Conservation (phyloP, 306 rosid genomes). For the Hylodesmum podocarpum region DNA sequence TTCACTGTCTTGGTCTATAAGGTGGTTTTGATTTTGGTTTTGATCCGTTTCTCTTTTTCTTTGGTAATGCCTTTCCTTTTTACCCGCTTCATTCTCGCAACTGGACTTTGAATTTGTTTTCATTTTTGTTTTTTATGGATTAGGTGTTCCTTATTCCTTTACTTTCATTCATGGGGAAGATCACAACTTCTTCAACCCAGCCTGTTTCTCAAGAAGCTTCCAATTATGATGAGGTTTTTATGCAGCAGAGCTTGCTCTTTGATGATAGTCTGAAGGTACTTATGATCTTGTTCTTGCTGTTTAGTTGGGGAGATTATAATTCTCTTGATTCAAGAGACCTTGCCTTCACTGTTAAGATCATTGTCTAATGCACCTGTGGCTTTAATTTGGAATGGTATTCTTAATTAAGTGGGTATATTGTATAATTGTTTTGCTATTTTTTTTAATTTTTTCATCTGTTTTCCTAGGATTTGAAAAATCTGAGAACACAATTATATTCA, state of each 20-base stretch:
- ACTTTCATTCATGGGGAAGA: constrained; percentile 55
- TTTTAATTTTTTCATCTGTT: constrained; percentile 22
- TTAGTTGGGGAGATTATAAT: neutral
- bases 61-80: constrained; percentile 13
- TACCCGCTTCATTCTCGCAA: constrained; percentile 9
- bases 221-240: constrained; percentile 89
- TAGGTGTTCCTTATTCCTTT: constrained; percentile 34
- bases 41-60: constrained; percentile 28
- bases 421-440: constrained; percentile 5
- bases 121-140: constrained; percentile 20
- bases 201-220: constrained; percentile 61
- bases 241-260: constrained; percentile 93
- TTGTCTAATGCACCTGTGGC: neutral
- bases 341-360: neutral
- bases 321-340: neutral
- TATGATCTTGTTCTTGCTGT: neutral
- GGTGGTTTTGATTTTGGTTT: constrained; percentile 26
- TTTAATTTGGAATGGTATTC: neutral
- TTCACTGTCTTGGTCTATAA: constrained; percentile 21
- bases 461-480: constrained; percentile 88
- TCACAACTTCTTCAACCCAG: constrained; percentile 53
- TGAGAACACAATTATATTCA: constrained; percentile 87
- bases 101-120: constrained; percentile 22
- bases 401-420: neutral
- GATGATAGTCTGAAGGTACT: constrained; percentile 90